phyloP scores from a whole-genome alignment of 495 filamentous ascomycete genomes.

The Penicillium coffeae region DNA sequence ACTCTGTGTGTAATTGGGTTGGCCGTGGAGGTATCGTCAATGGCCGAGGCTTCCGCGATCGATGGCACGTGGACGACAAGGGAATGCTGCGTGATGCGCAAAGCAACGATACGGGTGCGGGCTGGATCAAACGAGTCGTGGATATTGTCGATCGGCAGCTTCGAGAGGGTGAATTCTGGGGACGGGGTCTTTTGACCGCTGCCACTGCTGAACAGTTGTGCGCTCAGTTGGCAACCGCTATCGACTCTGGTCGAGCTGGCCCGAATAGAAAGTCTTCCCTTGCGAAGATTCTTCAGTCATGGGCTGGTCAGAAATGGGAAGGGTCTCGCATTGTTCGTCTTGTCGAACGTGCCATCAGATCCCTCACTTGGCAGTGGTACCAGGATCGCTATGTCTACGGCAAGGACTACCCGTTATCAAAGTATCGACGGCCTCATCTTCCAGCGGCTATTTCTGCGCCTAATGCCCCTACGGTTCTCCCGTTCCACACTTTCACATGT shows the following conservation, averaged over 20 bases:
- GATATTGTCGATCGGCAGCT: slow-evolving; percentile 91
- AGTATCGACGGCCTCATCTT: slow-evolving; percentile 72
- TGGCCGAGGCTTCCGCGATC: slow-evolving; percentile 68
- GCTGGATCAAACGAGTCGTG: slow-evolving; percentile 95
- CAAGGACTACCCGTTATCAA: slow-evolving; percentile 50
- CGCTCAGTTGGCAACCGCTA: slow-evolving; percentile 39
- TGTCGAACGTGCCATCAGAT: slow-evolving; percentile 76
- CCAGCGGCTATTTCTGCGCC: slow-evolving; percentile 75
- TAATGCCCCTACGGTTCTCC: slow-evolving; percentile 88
- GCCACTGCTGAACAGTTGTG: slow-evolving; percentile 48
- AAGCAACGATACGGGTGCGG: slow-evolving; percentile 55
- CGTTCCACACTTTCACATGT: slow-evolving; percentile 98
- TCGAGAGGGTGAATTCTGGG: slow-evolving; percentile 83
- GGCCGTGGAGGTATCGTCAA: slow-evolving; percentile 82
- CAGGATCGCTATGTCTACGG: slow-evolving; percentile 70
- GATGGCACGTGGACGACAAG: slow-evolving; percentile 89
- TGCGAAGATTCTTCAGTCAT: slow-evolving; percentile 52
- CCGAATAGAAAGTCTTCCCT: slow-evolving; percentile 33
- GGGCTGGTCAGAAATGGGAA: slow-evolving; percentile 80
- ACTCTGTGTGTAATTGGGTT: slow-evolving; percentile 94
- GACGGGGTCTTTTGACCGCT: slow-evolving; percentile 64
- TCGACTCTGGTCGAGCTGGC: slow-evolving; percentile 27
- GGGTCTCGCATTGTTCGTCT: slow-evolving; percentile 82
- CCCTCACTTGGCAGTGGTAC: slow-evolving; percentile 83
- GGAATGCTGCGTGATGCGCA: slow-evolving; percentile 78